Conservation (phyloP, 2,329 filamentous ascomycete genomes). For the Colletotrichum sp. region DNA sequence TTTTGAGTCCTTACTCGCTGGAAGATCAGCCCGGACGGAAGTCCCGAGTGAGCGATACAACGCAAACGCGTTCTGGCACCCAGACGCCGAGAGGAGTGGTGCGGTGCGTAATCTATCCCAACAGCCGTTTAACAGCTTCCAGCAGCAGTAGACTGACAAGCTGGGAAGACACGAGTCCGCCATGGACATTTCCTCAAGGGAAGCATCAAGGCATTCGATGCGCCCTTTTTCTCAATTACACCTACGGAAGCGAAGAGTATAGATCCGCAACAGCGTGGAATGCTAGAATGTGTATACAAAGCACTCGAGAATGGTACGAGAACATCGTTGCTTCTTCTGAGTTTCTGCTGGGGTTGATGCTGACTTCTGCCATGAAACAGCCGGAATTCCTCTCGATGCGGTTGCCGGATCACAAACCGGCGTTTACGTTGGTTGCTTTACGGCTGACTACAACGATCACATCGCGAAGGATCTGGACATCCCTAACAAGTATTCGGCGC, state of each 20-base stretch:
- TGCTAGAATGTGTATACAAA: slow-evolving; percentile 41
- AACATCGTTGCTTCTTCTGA: background rate
- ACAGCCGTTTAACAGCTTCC: background rate
- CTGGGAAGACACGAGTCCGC: slow-evolving; percentile 17
- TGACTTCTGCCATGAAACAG: background rate
- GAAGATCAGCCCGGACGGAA: slow-evolving; percentile 29
- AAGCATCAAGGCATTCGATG: slow-evolving; percentile 27
- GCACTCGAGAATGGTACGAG: slow-evolving; percentile 26
- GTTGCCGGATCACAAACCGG: slow-evolving; percentile 24
- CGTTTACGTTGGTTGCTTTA: slow-evolving; percentile 31
- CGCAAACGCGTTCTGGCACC: slow-evolving; percentile 34
- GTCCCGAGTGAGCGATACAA: slow-evolving; percentile 33
- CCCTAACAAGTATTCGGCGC: slow-evolving; percentile 25
- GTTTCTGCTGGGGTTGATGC: background rate
- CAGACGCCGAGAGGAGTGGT: slow-evolving; percentile 29
- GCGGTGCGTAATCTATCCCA: slow-evolving; percentile 19
- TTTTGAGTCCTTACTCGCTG: slow-evolving; percentile 44
- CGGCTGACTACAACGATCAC: slow-evolving; percentile 26
- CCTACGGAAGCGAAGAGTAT: slow-evolving; percentile 31
- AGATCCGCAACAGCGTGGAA: slow-evolving; percentile 36
- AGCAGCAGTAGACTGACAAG: background rate
- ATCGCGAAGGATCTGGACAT: slow-evolving; percentile 15
- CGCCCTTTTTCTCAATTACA: slow-evolving; percentile 33
- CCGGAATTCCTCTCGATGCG: slow-evolving; percentile 24
- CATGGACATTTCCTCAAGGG: slow-evolving; percentile 32